These are phyloP conservation scores for Aureobasidium subglaciale DNA, from an alignment of 2,329 filamentous ascomycete genomes.

Conservation along the genomic window DNA sequence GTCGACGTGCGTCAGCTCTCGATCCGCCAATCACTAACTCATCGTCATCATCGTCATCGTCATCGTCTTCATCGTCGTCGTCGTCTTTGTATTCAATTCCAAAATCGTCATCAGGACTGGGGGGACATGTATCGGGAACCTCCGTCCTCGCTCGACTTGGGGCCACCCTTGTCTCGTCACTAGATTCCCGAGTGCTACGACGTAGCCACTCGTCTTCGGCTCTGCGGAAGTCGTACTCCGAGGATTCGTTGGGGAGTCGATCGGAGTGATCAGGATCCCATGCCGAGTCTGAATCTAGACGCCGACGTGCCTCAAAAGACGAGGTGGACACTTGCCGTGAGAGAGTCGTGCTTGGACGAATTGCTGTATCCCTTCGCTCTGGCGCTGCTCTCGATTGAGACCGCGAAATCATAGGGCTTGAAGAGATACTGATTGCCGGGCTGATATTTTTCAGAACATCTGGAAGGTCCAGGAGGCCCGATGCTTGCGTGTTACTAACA, in stretches of 20 bases:
- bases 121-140: conserved; percentile 32
- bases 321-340: conserved; percentile 16
- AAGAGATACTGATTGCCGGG: conserved; percentile 26
- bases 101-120: conserved; percentile 40
- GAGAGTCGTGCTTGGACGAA: conserved; percentile 21
- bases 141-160: conserved; percentile 24
- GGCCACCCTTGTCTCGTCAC: conserved; percentile 23
- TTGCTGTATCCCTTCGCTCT: conserved; percentile 17
- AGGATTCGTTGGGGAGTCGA: conserved; percentile 26
- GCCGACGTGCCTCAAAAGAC: conserved; percentile 19
- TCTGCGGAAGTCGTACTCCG: conserved; percentile 26
- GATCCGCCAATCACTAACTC: neutral
- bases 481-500: conserved; percentile 54
- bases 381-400: conserved; percentile 18
- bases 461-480: conserved; percentile 51
- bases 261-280: conserved; percentile 12
- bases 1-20: neutral
- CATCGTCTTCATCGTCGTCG: neutral
- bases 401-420: conserved; percentile 24
- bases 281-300: conserved; percentile 21
- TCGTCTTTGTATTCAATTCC: conserved; percentile 29
- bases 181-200: conserved; percentile 29
- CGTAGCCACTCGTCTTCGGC: conserved; percentile 29
- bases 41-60: neutral
- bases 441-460: conserved; percentile 38